Base-by-base conservation (phyloP, 371 early-diverging fungal genomes). In the Mortierella sp. region DNA sequence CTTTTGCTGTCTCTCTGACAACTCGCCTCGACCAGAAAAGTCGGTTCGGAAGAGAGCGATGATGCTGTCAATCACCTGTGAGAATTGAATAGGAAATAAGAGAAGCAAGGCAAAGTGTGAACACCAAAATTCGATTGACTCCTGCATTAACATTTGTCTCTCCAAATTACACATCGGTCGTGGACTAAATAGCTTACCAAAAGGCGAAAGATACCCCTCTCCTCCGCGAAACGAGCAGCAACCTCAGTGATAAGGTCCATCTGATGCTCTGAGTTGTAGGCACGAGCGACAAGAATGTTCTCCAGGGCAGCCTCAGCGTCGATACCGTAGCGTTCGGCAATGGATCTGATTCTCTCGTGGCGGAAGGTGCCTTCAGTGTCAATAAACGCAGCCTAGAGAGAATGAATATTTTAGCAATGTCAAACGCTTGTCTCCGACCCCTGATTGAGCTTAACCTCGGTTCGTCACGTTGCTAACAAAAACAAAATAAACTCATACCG, bases 1-100 rank as follows among this genome's bases (percentile, higher is more conserved):
- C 75, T 96, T 96, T 83, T 97, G 97, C 84, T 98, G 98, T 34
- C 98, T 89, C 77, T 97, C 98, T 11, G 96, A 95, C 21, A 98
- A 90, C 86, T 98, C 98, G 21, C 98, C 98, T 34, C 97, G 91
- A 24, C 97, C 97, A 31, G 90, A 89, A 79, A 93, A 96, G 84
- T 96, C 97, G 26, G 95, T 95, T 24, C 96, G 91, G 81, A 93
- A 98, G 58, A 93, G 90, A 14, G 93, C 93, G 81, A 95, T 97
- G 78, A 96, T 94, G 9, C 94, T 94, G 88, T 96, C 97, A 26
- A 97, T 91, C 26, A 96, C 84, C 92, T 92, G 79, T n/a, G 38
- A 16, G 28, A 9, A 34, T 63, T 19, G 16, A 31, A 7, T 7
- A 24, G 45, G 0, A 28, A 45, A 38, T 7, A 11, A 31, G 57